Base-by-base conservation (phyloP, 495 filamentous ascomycete genomes). In the Aspergillus sclerotioniger region DNA sequence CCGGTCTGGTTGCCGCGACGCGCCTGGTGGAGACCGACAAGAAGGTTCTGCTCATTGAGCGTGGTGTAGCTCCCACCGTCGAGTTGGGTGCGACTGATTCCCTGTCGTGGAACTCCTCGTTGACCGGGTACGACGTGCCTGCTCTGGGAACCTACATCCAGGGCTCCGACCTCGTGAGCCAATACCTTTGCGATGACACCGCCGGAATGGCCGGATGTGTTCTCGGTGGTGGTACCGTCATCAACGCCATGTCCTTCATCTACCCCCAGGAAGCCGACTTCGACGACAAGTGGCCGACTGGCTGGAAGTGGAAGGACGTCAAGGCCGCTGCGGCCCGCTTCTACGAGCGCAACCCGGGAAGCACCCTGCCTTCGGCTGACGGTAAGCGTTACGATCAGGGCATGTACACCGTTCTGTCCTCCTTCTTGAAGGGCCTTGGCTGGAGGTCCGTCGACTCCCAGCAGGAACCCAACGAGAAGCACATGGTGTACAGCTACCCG, bases 151-250 rank as follows among this genome's bases (percentile, higher is more conserved):
- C 52, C 39, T 56, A 52, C 15, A 41, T 67, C 85, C 65, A 80
- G 86, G 67, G 87, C 87, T 59, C 90, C 82, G 82, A 75, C 75
- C 39, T 80, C 84, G 63, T 84, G 81, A 16, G 73, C 71, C 21
- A 87, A 79, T 54, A 84, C 53, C 56, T 66, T 28, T 89, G 87
- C 71, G 78, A 77, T 0, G 86, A 90, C 64, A 85, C 83, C n/a
- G 84, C 86, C 63, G 84, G 87, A 62, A 89, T 88, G 82, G 87
- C 86, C 45, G 89, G 87, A 20, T 92, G 89, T 63, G 80, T 91
- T 47, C 83, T 93, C 33, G 89, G 89, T 32, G 89, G 89, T 60
- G 87, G 87, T 50, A 86, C 86, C n/a, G 87, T 87, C 16, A 78
- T 91, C 60, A 91, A 92, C 65, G 84, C 88, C 46, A 84, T 79